Evolutionary conservation across 495 filamentous ascomycete genomes (phyloP), one percentile per base, ranked within the genome.

Genomic region (Talaromyces thailandensis): DNA sequence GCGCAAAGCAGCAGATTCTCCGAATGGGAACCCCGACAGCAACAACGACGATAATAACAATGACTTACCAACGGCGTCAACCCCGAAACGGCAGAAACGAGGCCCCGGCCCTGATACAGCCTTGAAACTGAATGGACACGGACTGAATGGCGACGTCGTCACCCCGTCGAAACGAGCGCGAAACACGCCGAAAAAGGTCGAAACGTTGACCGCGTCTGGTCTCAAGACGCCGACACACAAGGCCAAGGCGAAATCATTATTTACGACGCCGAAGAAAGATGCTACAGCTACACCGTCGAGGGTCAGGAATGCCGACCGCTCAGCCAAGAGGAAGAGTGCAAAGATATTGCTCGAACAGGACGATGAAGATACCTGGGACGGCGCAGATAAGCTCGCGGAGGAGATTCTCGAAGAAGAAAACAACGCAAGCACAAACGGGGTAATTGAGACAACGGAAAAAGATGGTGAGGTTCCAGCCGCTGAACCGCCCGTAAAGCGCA

Each of bases 311-410:
- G 88, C 86, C 23, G 89, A 96, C 71, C 83, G 87, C 7, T 96
- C 92, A 1, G 93, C 92, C 3, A 85, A 90, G 67, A 88, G 87
- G 67, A 96, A 96, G 77, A 96, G 90, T 69, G 88, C 86, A 4
- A 82, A 86, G 52, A 82, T 84, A 6, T 70, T 95, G 6, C 85
- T 93, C 21, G 86, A 92, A 66, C 84, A 75, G 51, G 83, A 85
- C 57, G 84, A 87, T n/a, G 88, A 91, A 64, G 87, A 88, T 56
- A 85, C 86, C 53, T 88, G 88, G 68, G 89, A 88, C 43, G 90
- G 87, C 25, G 90, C 88, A 2, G 86, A 88, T 56, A 79, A 78
- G 35, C 79, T 96, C 55, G 89, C 89, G 3, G 78, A 87, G 60
- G 82, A 90, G 67, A 95, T 96, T 51, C 76, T 83, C 29, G 80